Conservation (phyloP, 768 basidiomycete species). For the Neoboletus magnificus region DNA sequence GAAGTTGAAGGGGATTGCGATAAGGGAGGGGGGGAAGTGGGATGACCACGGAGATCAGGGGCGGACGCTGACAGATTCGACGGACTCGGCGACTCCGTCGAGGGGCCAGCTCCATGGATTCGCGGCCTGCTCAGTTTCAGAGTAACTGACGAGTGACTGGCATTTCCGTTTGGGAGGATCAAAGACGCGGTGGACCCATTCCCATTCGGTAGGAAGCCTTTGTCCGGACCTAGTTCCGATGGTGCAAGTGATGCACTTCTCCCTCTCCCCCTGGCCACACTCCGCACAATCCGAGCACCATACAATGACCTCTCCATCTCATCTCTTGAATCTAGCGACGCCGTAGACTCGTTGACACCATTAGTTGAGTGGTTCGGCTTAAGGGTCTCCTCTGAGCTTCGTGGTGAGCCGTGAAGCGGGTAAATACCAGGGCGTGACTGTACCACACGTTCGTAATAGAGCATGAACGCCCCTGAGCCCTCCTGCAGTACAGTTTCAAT, state of each 20-base stretch:
- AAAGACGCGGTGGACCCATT: constrained; percentile 6
- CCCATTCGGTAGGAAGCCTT: constrained; percentile 10
- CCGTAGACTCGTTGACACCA: constrained; percentile 46
- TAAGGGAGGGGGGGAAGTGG: constrained; percentile 5
- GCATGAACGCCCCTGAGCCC: constrained; percentile 80
- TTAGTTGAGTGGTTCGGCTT: constrained; percentile 41
- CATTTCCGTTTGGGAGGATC: constrained; percentile 24
- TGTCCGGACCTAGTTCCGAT: constrained; percentile 27
- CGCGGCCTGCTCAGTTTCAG: constrained; percentile 19
- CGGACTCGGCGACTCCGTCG: constrained; percentile 7
- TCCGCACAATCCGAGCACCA: constrained; percentile 54
- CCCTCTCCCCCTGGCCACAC: constrained; percentile 47
- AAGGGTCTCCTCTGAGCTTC: constrained; percentile 65
- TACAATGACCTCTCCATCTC: constrained; percentile 23
- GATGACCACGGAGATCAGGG: constrained; percentile 23
- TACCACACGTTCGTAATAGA: constrained; percentile 84
- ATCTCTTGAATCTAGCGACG: constrained; percentile 37
- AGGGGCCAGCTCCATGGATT: constrained; percentile 2
- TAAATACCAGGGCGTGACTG: constrained; percentile 35
- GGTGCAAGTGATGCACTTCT: constrained; percentile 38
- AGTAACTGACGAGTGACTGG: constrained; percentile 18
- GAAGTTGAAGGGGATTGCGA: constrained; percentile 10
- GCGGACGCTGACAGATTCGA: constrained; percentile 22
- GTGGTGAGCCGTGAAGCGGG: constrained; percentile 34
- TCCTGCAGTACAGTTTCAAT: constrained; percentile 71